Base-by-base conservation (phyloP, 164 flowering plant genomes). In the Brasenia schreberi region DNA sequence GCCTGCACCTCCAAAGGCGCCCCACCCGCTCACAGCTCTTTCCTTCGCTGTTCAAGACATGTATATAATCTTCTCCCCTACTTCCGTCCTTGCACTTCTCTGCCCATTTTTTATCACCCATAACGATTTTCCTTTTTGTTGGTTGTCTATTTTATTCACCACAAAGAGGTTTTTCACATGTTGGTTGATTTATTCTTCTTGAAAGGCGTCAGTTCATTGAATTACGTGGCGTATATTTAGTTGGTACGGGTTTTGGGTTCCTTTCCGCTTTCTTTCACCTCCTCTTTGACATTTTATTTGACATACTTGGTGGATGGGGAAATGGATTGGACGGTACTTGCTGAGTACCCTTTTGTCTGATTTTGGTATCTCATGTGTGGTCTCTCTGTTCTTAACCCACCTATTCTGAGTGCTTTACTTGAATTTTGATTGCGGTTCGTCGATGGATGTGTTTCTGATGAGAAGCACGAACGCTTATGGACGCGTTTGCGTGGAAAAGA, bases 1-100 rank as follows among this genome's bases (percentile, higher is more conserved):
- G 72, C 99, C 99, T 49, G 81, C 96, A 10, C 99, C 99, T 42
- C 99, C 99, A 43, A 95, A 92, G 70, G 98, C 99, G 43, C 99
- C 97, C 33, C 96, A 90, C 61, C 98, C 91, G 5, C 84, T 95
- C 52, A 81, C 93, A 17, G 86, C 80, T n/a, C 90, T 92, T 71
- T 63, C 94, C 65, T 95, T 95, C 39, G 96, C 97, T 19, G 89
- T 92, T 60, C 83, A 96, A 43, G 99, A 95, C 78, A 52, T 88
- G 97, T 93, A 80, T 67, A 77, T 11, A 60, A 12, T 0, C 19
- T 62, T 58, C 53, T 23, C 45, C 62, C 62, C 52, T 11, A 2
- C 12, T 16, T 67, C 4, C n/a, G 4, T 17, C 9, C 62, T 7
- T 23, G 2, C 27, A 23, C 27, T 23, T 23, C 27, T 23, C 27